phyloP scores from a whole-genome alignment of 371 early-diverging fungal species.

The Smittium mucronatum region DNA sequence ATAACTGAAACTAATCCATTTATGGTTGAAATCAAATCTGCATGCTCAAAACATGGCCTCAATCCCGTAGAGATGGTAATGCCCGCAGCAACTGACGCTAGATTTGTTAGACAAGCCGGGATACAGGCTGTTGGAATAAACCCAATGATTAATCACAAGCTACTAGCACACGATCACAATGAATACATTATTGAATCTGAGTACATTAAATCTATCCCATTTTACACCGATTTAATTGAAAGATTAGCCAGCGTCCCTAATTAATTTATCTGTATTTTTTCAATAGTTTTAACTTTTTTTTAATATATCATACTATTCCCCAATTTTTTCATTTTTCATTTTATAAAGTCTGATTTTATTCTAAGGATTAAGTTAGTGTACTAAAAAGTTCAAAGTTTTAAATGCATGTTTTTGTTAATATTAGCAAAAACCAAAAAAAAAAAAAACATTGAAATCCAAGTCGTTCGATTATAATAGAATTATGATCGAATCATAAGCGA shows the following conservation, averaged over 20 bases:
- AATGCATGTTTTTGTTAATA: no score
- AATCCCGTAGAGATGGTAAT: conserved; percentile 39
- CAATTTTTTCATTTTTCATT: no score
- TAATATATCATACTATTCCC: no score
- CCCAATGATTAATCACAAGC: conserved; percentile 48
- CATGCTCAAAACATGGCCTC: background rate
- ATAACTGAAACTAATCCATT: background rate
- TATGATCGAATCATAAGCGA: no score
- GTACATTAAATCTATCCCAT: conserved; percentile 50
- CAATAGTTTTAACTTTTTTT: no score
- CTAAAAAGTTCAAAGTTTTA: no score
- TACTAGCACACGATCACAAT: conserved; percentile 67
- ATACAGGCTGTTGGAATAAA: conserved; percentile 60
- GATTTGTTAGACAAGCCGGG: conserved; percentile 51
- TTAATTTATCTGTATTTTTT: no score
- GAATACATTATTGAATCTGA: conserved; percentile 56
- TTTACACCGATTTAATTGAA: conserved; percentile 41
- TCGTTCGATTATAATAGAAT: no score
- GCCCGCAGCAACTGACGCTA: conserved; percentile 61
- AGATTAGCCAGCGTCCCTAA: conserved; percentile 28
- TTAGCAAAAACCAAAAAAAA: no score
- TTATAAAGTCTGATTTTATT: no score
- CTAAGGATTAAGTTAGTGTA: no score
- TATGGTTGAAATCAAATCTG: background rate
- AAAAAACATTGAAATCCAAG: no score